Percentiles rank a stretch among this genome's conserved stretches.
Evolutionary conservation across 495 filamentous ascomycete genomes (phyloP).

Genomic region (Rusavskia elegans): DNA sequence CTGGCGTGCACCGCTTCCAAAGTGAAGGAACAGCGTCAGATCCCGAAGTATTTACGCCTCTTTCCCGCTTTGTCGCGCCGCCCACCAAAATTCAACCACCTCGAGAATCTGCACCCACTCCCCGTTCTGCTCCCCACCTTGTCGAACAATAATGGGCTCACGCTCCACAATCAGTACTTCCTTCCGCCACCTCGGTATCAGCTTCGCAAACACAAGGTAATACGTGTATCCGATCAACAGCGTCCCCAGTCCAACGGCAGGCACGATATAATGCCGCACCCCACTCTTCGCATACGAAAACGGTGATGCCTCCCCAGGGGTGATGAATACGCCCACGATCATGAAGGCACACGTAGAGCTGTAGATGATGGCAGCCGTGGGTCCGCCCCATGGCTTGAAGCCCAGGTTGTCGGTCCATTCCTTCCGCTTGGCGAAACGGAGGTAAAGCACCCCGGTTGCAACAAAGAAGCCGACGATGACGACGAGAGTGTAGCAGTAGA

Average conservation of each 20-base stretch:
- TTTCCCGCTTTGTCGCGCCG: background rate
- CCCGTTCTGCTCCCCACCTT: slow-evolving; percentile 3
- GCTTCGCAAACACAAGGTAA: slow-evolving; percentile 5
- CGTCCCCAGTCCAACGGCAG: slow-evolving; percentile 6
- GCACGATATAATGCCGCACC: slow-evolving; percentile 14
- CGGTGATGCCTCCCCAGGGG: slow-evolving; percentile 1
- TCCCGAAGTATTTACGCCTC: too few species aligned
- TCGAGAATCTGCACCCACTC: slow-evolving; percentile 11
- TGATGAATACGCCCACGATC: slow-evolving; percentile 11
- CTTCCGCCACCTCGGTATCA: slow-evolving; percentile 5
- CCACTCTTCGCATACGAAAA: background rate
- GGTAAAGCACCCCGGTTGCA: slow-evolving; percentile 17
- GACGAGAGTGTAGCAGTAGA: slow-evolving; percentile 17
- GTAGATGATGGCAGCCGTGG: slow-evolving; percentile 14
- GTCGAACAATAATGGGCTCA: slow-evolving; percentile 9
- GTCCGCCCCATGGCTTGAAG: slow-evolving; percentile 13
- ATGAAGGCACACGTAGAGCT: slow-evolving; percentile 9
- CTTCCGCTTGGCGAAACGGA: slow-evolving; percentile 11
- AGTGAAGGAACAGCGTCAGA: too few species aligned
- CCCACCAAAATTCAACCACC: slow-evolving; percentile 9
- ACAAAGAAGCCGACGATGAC: slow-evolving; percentile 19
- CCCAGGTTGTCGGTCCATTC: slow-evolving; percentile 9
- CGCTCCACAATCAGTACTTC: slow-evolving; percentile 5
- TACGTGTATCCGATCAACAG: slow-evolving; percentile 7
- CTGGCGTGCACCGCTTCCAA: too few species aligned